These are phyloP conservation scores for Lodderomyces jiufengensis DNA, from an alignment of 1,139 yeast genomes.

Conservation along the genomic window DNA sequence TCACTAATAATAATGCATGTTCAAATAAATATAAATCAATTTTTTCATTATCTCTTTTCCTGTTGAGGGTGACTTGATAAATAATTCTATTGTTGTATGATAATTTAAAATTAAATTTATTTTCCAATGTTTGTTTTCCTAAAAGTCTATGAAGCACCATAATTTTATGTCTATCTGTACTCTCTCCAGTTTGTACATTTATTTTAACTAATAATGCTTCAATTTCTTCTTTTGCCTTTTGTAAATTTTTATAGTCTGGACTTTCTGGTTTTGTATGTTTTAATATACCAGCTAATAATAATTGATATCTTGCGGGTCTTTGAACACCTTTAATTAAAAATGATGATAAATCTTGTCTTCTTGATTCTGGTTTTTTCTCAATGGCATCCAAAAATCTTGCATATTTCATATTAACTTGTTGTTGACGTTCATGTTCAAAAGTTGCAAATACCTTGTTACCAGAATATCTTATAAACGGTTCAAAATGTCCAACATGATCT, in stretches of 20 bases:
- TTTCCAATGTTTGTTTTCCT: slow-evolving; percentile 81
- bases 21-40: slow-evolving; percentile 84
- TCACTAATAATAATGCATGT: slow-evolving; percentile 80
- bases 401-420: slow-evolving; percentile 83
- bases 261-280: slow-evolving; percentile 75
- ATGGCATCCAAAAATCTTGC: slow-evolving; percentile 91
- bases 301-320: slow-evolving; percentile 91
- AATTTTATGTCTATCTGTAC: slow-evolving; percentile 87
- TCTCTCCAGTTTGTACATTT: slow-evolving; percentile 89
- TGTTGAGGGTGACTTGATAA: slow-evolving; percentile 67
- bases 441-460: slow-evolving; percentile 97
- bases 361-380: slow-evolving; percentile 81
- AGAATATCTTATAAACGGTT: slow-evolving; percentile 88
- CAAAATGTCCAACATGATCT: slow-evolving; percentile 81
- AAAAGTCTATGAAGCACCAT: slow-evolving; percentile 74
- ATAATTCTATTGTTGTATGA: slow-evolving; percentile 79
- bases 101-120: slow-evolving; percentile 57
- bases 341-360: slow-evolving; percentile 88
- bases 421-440: slow-evolving; percentile 93
- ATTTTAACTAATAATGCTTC: slow-evolving; percentile 75
- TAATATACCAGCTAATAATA: slow-evolving; percentile 75
- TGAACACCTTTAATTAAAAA: slow-evolving; percentile 94
- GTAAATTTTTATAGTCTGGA: slow-evolving; percentile 69
- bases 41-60: slow-evolving; percentile 73
- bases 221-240: slow-evolving; percentile 72